A percentile compares a stretch with the other conserved stretches of the same genome.
Conservation (phyloP, 2,329 filamentous ascomycete genomes). For the Monosporascus sp. region DNA sequence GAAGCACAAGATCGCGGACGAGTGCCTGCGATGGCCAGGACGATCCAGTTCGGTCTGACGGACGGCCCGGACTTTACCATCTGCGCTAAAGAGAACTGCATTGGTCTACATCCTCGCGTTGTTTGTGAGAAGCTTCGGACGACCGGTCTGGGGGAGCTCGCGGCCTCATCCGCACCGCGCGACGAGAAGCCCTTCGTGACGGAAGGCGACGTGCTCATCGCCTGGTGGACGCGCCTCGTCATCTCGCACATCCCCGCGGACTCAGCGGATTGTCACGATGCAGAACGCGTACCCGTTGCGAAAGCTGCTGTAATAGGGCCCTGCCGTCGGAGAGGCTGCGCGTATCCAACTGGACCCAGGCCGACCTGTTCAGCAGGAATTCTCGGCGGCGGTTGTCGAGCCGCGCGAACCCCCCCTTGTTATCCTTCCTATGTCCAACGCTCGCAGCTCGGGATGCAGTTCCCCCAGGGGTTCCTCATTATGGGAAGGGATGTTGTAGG, state of each 20-base stretch:
- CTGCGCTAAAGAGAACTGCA: too few species aligned
- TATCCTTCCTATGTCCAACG: constrained; percentile 21
- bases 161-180: too few species aligned
- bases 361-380: constrained; percentile 22
- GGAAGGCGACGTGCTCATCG: constrained; percentile 32
- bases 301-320: constrained; percentile 12
- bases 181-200: constrained; percentile 25
- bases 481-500: constrained; percentile 23
- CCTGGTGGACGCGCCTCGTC: constrained; percentile 30
- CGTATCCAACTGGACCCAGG: constrained; percentile 29
- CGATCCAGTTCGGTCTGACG: too few species aligned
- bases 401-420: background rate
- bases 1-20: too few species aligned
- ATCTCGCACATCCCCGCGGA: constrained; percentile 16
- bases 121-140: too few species aligned
- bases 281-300: constrained; percentile 29
- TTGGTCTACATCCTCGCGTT: too few species aligned
- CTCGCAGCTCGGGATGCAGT: constrained; percentile 6
- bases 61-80: too few species aligned
- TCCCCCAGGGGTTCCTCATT: constrained; percentile 22
- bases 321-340: constrained; percentile 19
- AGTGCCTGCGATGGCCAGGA: too few species aligned
- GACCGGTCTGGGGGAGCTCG: too few species aligned
- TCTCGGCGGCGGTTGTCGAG: constrained; percentile 16
- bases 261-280: constrained; percentile 22